Evolutionary conservation across 2,329 filamentous ascomycete genomes (phyloP), one percentile per base, ranked within the genome.

Genomic region (Coniochaeta sp.): DNA sequence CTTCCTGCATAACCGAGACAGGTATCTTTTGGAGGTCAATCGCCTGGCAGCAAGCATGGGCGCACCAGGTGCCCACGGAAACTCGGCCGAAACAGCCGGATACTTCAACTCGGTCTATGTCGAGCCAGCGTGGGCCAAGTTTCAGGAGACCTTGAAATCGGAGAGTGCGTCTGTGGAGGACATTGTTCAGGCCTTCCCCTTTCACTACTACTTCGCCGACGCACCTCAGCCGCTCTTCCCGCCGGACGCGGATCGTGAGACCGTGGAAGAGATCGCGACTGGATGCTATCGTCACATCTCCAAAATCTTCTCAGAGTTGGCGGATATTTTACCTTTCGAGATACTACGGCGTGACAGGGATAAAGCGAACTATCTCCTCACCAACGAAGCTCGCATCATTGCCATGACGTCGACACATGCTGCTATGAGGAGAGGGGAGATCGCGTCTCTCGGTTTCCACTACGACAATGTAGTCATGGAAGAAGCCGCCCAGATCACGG

Each of bases 361-460:
- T 72, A 97, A 96, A 76, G 89, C 93, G 58, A 98, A 98, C 73
- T 99, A 99, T 70, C 85, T 99, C 6, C 83, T 99, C 36, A 89
- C 92, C 6, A 97, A 92, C 68, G 93, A 98, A 74, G 96, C 96
- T n/a, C 88, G 95, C 38, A 95, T 99, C 63, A 89, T 99, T 65
- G 96, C 95, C 61, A 99, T 99, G 96, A 99, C 95, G 19, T 96
- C 93, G 4, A 99, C 96, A 0, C 95, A 99, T 73, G 96, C 95
- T 4, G 95, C 95, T 1, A 99, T 99, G 83, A 87, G 92, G 62
- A 83, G 93, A 63, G 87, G 91, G 64, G 93, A 98, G 68, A 98
- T 99, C 67, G 89, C 91, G 0, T 82, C 85, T 17, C 82, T 98
- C n/a, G 93, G 93, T 17, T 99, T 99, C 75, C 91, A 91, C 66